Base-by-base conservation (phyloP, 2,329 filamentous ascomycete genomes). In the Botrytis galanthina region DNA sequence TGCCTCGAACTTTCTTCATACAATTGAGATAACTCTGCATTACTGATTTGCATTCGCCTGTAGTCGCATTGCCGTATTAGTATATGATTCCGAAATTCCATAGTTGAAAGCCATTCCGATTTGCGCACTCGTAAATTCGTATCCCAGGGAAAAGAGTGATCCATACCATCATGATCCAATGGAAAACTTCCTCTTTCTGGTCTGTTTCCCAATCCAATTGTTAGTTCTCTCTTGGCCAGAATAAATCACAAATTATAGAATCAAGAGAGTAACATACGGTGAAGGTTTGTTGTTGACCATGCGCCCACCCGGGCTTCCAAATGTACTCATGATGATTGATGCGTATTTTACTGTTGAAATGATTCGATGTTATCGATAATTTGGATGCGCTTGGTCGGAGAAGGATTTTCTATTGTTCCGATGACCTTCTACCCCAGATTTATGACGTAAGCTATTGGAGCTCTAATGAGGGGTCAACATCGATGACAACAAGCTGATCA, bases 161-260 rank as follows among this genome's bases (percentile, higher is more conserved):
- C 75, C 81, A 77, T 84, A 91, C 89, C 94, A 82, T 97, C 94
- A 80, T 98, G 95, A 83, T 98, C 95, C 73, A 98, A 89, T n/a
- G 95, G 95, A 81, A 98, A 98, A 79, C 93, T 97, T 73, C 95
- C 95, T 79, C 95, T 91, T 82, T 98, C 93, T 8, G 95, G 95
- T 73, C 93, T 96, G 78, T 51, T 18, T 26, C 37, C 26, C 48
- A n/a, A 60, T 7, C 18, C 26, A 20, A 37, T 66, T 26, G 44
- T 72, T 46, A 72, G 70, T 32, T 14, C 26, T 59, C 26, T 26
- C 46, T 44, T 42, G 3, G 26, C 5, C 9, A 9, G 73, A 75
- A 72, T 76, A 68, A 46, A 39, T 39, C 16, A 20, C n/a, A 46
- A 61, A 32, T 42, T 26, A 4, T 2, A 42, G 1, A 5, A 51